Evolutionary conservation across 2,329 filamentous ascomycete species (phyloP).

Genomic region (Ramularia collo-cygni): DNA sequence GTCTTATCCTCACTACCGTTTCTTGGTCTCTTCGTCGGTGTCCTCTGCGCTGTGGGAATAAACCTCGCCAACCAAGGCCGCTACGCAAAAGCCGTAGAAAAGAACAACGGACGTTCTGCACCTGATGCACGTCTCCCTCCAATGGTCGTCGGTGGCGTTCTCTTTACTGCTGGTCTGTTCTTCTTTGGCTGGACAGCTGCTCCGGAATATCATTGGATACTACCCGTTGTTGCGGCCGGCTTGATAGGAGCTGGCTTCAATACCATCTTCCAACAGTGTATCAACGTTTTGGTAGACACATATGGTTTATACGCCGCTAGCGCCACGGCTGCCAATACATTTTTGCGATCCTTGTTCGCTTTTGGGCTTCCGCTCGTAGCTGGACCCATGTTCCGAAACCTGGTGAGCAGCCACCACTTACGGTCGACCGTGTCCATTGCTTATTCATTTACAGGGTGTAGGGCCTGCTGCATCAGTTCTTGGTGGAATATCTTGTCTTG

Average conservation of each 20-base stretch:
- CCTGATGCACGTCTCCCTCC: constrained; percentile 37
- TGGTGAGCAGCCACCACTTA: constrained; percentile 13
- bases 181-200: constrained; percentile 19
- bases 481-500: constrained; percentile 34
- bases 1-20: constrained; percentile 39
- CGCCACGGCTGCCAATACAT: constrained; percentile 45
- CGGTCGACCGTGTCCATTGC: not conserved
- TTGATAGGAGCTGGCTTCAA: constrained; percentile 44
- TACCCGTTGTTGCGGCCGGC: constrained; percentile 10
- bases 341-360: constrained; percentile 40
- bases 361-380: constrained; percentile 32
- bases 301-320: constrained; percentile 39
- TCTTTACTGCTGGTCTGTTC: constrained; percentile 29
- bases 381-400: constrained; percentile 35
- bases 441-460: constrained; percentile 26
- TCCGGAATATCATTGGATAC: constrained; percentile 5
- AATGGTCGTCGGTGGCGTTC: constrained; percentile 39
- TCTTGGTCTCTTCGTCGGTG: constrained; percentile 40
- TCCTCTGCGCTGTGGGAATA: constrained; percentile 35
- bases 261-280: constrained; percentile 42
- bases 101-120: constrained; percentile 28
- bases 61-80: constrained; percentile 44
- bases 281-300: constrained; percentile 40
- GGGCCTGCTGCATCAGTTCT: constrained; percentile 38
- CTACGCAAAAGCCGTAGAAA: constrained; percentile 34